Evolutionary conservation across 2,329 filamentous ascomycete species (phyloP).

Genomic region (Celoporthe dispersa): DNA sequence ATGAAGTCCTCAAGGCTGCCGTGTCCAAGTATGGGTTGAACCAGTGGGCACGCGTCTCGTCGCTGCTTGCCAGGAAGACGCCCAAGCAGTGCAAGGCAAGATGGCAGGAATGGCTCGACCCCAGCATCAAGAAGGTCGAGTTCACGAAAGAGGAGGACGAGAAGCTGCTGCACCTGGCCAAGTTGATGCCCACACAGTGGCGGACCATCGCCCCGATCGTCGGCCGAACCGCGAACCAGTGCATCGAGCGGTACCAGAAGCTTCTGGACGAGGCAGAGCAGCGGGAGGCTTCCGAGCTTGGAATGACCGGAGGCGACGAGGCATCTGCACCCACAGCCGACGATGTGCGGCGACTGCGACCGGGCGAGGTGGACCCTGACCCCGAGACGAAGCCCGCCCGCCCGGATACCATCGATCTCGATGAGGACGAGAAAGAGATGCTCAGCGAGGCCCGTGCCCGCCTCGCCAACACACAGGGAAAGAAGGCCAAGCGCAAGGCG

Average conservation of each 20-base stretch:
- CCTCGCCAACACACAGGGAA: slow-evolving; percentile 96
- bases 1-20: slow-evolving; percentile 96
- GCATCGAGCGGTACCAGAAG: slow-evolving; percentile 95
- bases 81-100: slow-evolving; percentile 98
- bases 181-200: slow-evolving; percentile 99
- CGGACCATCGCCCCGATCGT: slow-evolving; percentile 97
- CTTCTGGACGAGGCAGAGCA: slow-evolving; percentile 95
- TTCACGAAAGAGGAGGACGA: slow-evolving; percentile 99
- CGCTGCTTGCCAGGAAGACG: slow-evolving; percentile 93
- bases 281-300: slow-evolving; percentile 78
- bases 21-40: slow-evolving; percentile 95
- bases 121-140: slow-evolving; percentile 97
- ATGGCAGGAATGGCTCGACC: slow-evolving; percentile 98
- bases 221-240: slow-evolving; percentile 94
- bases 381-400: slow-evolving; percentile 94
- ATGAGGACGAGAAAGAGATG: slow-evolving; percentile 99
- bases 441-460: slow-evolving; percentile 94
- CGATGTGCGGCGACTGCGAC: slow-evolving; percentile 84
- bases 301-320: slow-evolving; percentile 85
- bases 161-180: slow-evolving; percentile 93
- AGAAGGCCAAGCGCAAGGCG: slow-evolving; percentile 98
- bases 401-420: slow-evolving; percentile 95
- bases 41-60: slow-evolving; percentile 98
- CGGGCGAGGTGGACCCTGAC: slow-evolving; percentile 95
- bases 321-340: slow-evolving; percentile 87